phyloP scores from a whole-genome alignment of 208 protist species.

The Acanthamoeba lenticulata region DNA sequence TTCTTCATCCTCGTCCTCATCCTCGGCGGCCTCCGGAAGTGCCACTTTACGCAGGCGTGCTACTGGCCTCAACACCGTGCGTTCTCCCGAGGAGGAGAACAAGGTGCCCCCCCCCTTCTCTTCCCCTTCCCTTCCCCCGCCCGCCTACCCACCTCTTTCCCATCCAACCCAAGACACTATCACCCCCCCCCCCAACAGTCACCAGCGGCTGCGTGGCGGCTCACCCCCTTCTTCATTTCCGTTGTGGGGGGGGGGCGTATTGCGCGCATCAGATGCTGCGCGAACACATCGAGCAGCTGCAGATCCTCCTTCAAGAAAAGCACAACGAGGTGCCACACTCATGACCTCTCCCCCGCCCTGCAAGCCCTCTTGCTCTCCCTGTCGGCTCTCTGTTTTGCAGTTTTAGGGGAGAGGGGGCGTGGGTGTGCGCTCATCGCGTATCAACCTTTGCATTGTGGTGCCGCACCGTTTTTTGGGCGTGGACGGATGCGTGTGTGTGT shows the following conservation, averaged over 20 bases:
- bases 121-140: neutral
- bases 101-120: neutral
- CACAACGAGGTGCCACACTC: conserved; percentile 60
- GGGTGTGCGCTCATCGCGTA: too few relatives aligned
- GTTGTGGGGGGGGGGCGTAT: neutral
- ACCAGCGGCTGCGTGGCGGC: too few relatives aligned
- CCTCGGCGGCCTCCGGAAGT: neutral
- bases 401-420: too few relatives aligned
- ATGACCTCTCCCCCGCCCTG: too few relatives aligned
- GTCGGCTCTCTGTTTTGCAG: too few relatives aligned
- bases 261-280: neutral
- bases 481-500: neutral
- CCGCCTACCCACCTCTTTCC: neutral
- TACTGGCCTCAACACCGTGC: neutral
- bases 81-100: conserved; percentile 24
- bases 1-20: neutral
- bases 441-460: too few relatives aligned
- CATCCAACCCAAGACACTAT: neutral
- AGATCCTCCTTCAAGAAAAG: conserved; percentile 30
- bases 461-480: neutral
- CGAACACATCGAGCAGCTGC: conserved; percentile 45
- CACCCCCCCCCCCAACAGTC: too few relatives aligned
- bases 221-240: neutral
- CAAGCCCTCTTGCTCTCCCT: too few relatives aligned
- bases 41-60: neutral